Base-by-base conservation (phyloP, 768 basidiomycete species). In the Myochromella boudieri region DNA sequence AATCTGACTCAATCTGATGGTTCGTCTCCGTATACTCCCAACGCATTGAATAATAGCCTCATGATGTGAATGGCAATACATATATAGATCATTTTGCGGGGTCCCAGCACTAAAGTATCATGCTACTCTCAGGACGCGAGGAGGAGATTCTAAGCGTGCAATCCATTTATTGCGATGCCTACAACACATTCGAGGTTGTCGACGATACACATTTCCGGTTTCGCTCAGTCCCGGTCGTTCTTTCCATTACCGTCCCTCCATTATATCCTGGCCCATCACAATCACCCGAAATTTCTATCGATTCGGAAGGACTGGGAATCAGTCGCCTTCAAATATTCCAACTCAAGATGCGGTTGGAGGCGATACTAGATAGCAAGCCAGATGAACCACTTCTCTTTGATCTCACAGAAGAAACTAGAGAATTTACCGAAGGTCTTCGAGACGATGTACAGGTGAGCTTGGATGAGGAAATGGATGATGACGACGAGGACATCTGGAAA, bases 301-400 rank as follows among this genome's bases (percentile, higher is more conserved):
- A 51, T 27, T 51, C 44, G 21, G 49, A 46, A 14, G 51, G 51
- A 21, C 51, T 48, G 6, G 46, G 42, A 24, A 26, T 52, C 26
- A 44, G 46, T 32, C 37, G 25, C 17, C 29, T 52, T 3, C 44
- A 51, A 17, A 41, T 51, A 22, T 51, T 40, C 21, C 31, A 52
- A 11, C 51, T 52, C 15, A 37, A 17, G 18, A 33, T 44, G 37
- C 41, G 45, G n/a, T 21, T 47, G 29, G 40, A 52, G 14, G 36
- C 42, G 2, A 47, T 48, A 6, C 2, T 47, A n/a, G 42, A 52
- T 17, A 40, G 37, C 18, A 49, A 49, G 22, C 44, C 49, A 28
- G 42, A 44, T 26, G 42, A 52, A 10, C 36, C 26, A 2, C 18
- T 48, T n/a, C 26, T 52, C 6, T 52, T 52, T 39, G 51, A 44